phyloP scores from a whole-genome alignment of 139 green algal genomes.

The Picochlorum sp. region DNA sequence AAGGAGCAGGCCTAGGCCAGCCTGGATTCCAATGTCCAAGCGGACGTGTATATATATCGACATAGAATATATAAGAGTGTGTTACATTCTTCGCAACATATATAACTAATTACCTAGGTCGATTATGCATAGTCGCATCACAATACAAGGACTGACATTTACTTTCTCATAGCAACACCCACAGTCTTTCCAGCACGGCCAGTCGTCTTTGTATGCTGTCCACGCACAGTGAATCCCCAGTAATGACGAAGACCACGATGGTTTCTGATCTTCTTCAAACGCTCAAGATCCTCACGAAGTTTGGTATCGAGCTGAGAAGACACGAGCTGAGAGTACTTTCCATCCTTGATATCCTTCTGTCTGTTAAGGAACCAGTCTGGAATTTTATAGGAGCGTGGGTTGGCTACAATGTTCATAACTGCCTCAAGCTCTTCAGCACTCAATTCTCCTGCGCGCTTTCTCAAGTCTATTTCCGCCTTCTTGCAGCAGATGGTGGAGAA shows the following conservation, averaged over 20 bases:
- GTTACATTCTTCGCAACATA: too few species aligned
- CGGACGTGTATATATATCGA: too few species aligned
- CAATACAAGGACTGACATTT: not conserved
- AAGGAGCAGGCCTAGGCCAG: too few species aligned
- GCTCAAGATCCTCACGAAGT: slow-evolving; percentile 94
- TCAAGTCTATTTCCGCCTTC: slow-evolving; percentile 96
- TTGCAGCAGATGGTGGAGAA: slow-evolving; percentile 97
- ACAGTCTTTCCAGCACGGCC: slow-evolving; percentile 86
- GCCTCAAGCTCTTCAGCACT: slow-evolving; percentile 91
- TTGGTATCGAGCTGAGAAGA: slow-evolving; percentile 83
- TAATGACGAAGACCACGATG: slow-evolving; percentile 97
- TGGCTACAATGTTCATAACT: slow-evolving; percentile 95
- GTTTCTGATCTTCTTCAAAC: slow-evolving; percentile 99
- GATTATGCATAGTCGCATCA: not conserved
- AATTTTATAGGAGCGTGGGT: slow-evolving; percentile 98
- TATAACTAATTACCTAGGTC: too few species aligned
- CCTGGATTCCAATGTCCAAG: too few species aligned
- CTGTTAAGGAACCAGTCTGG: slow-evolving; percentile 99
- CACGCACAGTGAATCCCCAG: slow-evolving; percentile 94
- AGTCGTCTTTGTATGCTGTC: slow-evolving; percentile 99
- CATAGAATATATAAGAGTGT: too few species aligned
- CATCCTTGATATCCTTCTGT: slow-evolving; percentile 93
- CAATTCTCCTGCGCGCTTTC: slow-evolving; percentile 91
- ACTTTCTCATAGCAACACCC: slow-evolving; percentile 28
- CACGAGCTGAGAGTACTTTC: slow-evolving; percentile 76